Evolutionary conservation across 2,329 filamentous ascomycete species (phyloP).

Genomic region (Trematosphaeria pertusa): DNA sequence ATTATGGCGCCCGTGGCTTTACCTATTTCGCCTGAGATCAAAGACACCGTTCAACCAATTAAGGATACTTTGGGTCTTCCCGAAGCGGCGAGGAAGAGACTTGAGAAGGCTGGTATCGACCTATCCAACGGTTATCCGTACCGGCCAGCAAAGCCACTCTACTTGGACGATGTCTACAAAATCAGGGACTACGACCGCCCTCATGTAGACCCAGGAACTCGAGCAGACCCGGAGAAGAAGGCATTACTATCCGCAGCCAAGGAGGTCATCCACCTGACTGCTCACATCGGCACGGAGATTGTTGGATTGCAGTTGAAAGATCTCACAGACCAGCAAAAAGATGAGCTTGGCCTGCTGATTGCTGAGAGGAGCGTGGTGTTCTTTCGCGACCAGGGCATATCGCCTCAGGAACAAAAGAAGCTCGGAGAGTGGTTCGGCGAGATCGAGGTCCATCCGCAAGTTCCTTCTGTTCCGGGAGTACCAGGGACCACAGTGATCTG

Average conservation of each 20-base stretch:
- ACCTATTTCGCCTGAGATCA: conserved; percentile 58
- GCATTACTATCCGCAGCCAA: conserved; percentile 41
- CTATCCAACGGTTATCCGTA: conserved; percentile 75
- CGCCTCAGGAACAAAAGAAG: conserved; percentile 39
- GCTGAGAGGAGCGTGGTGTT: conserved; percentile 55
- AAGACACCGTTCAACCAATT: conserved; percentile 66
- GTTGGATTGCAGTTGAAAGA: conserved; percentile 56
- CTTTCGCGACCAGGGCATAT: conserved; percentile 58
- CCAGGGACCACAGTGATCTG: conserved; percentile 70
- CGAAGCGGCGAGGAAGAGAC: conserved; percentile 60
- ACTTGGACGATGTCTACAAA: conserved; percentile 72
- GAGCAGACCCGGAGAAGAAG: conserved; percentile 60
- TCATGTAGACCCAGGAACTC: conserved; percentile 48
- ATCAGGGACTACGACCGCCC: conserved; percentile 60
- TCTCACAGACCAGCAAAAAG: conserved; percentile 56
- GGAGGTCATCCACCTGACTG: conserved; percentile 52
- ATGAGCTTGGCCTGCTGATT: conserved; percentile 56
- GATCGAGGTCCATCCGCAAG: conserved; percentile 75
- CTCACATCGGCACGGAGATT: conserved; percentile 48
- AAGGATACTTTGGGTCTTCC: conserved; percentile 72
- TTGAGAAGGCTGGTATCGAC: conserved; percentile 74
- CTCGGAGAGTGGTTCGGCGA: conserved; percentile 54
- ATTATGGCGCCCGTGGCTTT: conserved; percentile 67
- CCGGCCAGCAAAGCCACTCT: conserved; percentile 70
- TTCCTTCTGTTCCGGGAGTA: conserved; percentile 72